phyloP scores from a whole-genome alignment of 148 eudicot genomes.

The Camellia japonica region DNA sequence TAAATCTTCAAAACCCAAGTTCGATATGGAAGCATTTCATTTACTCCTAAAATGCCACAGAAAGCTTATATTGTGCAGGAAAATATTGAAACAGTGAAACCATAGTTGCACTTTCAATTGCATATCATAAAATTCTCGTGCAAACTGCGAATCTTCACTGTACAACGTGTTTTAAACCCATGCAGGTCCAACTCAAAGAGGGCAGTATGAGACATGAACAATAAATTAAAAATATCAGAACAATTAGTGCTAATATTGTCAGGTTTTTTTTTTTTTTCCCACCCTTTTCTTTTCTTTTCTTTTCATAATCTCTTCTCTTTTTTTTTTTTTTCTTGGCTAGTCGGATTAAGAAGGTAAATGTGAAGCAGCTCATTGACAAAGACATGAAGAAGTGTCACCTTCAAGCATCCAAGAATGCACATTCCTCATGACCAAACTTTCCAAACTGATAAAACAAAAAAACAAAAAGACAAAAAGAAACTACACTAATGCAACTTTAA shows the following conservation, averaged over 20 bases:
- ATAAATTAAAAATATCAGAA: background rate
- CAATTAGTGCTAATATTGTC: background rate
- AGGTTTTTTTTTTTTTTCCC: no score
- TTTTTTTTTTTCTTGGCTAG: background rate
- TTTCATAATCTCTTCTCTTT: background rate
- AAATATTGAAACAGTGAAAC: no score
- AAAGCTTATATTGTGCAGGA: background rate
- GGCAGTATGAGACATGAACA: no score
- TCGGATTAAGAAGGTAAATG: background rate
- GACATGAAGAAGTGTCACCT: background rate
- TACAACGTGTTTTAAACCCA: no score
- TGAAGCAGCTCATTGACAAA: constrained; percentile 4
- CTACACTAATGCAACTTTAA: constrained; percentile 22
- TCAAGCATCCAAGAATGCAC: constrained; percentile 13
- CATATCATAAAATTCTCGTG: no score
- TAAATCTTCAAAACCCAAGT: background rate
- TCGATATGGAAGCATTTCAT: background rate
- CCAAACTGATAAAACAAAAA: constrained; percentile 24
- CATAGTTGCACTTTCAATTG: no score
- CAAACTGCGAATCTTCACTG: no score
- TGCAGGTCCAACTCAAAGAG: no score
- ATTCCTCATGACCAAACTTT: constrained; percentile 23
- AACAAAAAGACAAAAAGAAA: constrained; percentile 27
- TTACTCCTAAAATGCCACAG: background rate
- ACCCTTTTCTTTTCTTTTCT: no score